Base-by-base conservation (phyloP, 495 filamentous ascomycete species). In the Clavariopsis aquatica region DNA sequence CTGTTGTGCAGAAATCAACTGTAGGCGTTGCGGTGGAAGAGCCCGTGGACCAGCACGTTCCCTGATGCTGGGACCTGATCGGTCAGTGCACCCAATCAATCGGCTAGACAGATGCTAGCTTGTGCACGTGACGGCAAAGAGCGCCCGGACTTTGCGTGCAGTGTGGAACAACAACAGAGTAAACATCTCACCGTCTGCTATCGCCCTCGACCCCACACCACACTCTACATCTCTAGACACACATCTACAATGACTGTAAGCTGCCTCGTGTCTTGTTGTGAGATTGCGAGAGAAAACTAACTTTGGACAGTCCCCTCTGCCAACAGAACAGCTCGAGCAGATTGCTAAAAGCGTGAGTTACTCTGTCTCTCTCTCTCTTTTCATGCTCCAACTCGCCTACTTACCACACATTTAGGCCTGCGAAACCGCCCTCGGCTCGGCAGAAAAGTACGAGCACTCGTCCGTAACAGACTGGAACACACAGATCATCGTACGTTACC, bases 401-500 rank as follows among this genome's bases (percentile, higher is more conserved):
- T 67, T 64, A 57, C n/a, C 63, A 68, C 49, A 38, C 12, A 49
- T 58, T 27, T 57, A 96, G 92, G 93, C 91, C 47, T 97, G 93
- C 82, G 85, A 91, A 68, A 80, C 81, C 62, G 85, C 91, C 59
- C 81, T 98, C 69, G 82, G 83, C 52, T 81, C 78, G 65, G 83
- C 82, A 49, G 83, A 89, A 41, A 83, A 77, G 76, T 98, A 98
- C 75, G 88, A 95, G 53, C 94, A 97, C 75, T 73, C 85, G 54
- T 83, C 84, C 59, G 92, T 92, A 54, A 83, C 86, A 62, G 74
- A 82, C 52, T 98, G 95, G 95, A 98, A 98, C 78, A 85, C 85
- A 22, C 76, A 81, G 55, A 97, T 98, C 75, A 96, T 98, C 74
- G 92, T 96, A 84, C 68, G 85, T 78, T 53, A 69, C 52, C 47